These are phyloP conservation scores for Chytriomyces hyalinus DNA, from an alignment of 192 early-diverging fungal species.

Conservation along the genomic window DNA sequence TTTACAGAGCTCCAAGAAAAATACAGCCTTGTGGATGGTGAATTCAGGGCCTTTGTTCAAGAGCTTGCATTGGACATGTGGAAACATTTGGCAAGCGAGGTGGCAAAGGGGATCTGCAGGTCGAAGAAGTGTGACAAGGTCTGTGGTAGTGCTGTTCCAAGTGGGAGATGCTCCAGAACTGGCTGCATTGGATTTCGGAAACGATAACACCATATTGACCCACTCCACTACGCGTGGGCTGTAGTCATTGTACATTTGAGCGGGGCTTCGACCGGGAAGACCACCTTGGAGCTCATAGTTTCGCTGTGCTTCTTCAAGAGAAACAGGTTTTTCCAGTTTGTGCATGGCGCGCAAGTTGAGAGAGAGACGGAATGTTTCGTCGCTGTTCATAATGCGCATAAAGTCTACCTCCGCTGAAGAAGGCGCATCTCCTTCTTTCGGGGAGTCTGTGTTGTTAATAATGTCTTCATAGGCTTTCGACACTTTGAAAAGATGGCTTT, in stretches of 20 bases:
- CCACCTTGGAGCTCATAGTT: slow-evolving; percentile 32
- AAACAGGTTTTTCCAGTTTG: slow-evolving; percentile 27
- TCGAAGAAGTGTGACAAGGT: slow-evolving; percentile 46
- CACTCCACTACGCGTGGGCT: slow-evolving; percentile 48
- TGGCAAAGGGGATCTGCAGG: slow-evolving; percentile 54
- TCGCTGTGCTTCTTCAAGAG: slow-evolving; percentile 21
- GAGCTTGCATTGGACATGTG: slow-evolving; percentile 54
- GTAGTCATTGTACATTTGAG: slow-evolving; percentile 52
- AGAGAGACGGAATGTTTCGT: slow-evolving; percentile 50
- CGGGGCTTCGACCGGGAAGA: slow-evolving; percentile 16
- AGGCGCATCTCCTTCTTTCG: slow-evolving; percentile 32
- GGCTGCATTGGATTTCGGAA: background rate
- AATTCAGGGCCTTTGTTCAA: slow-evolving; percentile 53
- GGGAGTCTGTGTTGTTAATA: slow-evolving; percentile 33
- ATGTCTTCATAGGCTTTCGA: slow-evolving; percentile 51
- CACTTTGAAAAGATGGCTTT: slow-evolving; percentile 42
- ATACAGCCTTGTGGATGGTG: slow-evolving; percentile 61
- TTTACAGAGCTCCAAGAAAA: slow-evolving; percentile 62
- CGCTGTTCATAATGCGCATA: slow-evolving; percentile 55
- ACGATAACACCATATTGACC: slow-evolving; percentile 40
- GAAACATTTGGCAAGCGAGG: slow-evolving; percentile 49
- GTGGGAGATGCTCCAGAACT: background rate
- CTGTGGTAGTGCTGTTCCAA: background rate
- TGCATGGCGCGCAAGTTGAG: slow-evolving; percentile 41
- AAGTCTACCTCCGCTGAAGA: slow-evolving; percentile 49